Evolutionary conservation across 2,329 filamentous ascomycete genomes (phyloP), one percentile per base, ranked within the genome.

Genomic region (Diaporthe capsici): DNA sequence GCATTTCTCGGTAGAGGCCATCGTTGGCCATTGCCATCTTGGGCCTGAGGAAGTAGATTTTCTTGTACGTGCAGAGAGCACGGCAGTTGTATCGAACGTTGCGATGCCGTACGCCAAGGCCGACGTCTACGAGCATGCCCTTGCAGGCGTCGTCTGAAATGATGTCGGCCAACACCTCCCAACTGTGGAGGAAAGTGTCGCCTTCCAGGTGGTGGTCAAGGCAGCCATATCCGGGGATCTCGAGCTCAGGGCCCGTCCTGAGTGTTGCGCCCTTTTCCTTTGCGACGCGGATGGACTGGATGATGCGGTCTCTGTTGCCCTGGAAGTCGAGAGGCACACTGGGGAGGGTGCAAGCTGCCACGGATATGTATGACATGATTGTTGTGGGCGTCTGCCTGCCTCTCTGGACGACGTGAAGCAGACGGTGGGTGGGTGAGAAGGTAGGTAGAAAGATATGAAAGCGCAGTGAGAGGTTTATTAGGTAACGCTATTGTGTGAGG

Each of bases 281-380:
- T 25, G 92, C 91, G 37, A 84, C 78, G 49, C 84, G 85, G 78
- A 94, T 92, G 73, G 89, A 91, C 81, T 93, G 86, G 25, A 92
- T 87, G 77, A 94, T 94, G 25, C 93, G 87, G 67, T 88, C 86
- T 2, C 87, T 83, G 80, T 94, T 94, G 51, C 92, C 92, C 77
- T 90, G 86, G 79, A 90, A 93, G 80, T 93, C 92, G 10, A 93
- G 86, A 12, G 89, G 81, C 12, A 84, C 80, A 57, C 83, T 84
- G 15, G 82, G 80, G 25, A 84, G 75, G 22, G 83, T 83, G 25
- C 82, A 82, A 34, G 83, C 82, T 3, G 83, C 83, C 37, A 85
- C 82, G 4, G 83, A 84, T 42, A 85, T 77, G 61, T 81, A 82
- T 3, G 78, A 78, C 82, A 82, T 83, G 34, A 20, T 51, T 58